Evolutionary conservation across 441 rosid species (phyloP), one percentile per base, ranked within the genome.

Genomic region (Populus hybrid): DNA sequence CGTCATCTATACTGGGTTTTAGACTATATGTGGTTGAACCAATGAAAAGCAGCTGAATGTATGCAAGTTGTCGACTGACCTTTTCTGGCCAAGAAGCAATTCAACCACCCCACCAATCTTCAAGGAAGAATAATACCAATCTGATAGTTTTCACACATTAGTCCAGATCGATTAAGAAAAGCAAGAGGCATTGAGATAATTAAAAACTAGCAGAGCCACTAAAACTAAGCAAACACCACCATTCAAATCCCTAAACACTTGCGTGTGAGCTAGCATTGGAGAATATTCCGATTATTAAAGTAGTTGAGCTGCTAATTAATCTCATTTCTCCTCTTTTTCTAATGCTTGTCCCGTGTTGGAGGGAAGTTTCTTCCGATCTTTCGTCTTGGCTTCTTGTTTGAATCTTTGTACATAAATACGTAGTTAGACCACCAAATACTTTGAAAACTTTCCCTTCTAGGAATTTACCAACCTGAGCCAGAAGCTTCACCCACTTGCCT

Each of bases 301-400:
- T 82, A 63, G 89, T 86, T 86, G 83, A 86, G 80, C 89, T 75
- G 83, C 83, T 67, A 67, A 70, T 11, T 46, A 70, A 42, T 74
- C 70, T 5, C 76, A 57, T 4, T 50, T 16, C 69, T 16, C 69
- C 18, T 67, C 24, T 26, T 57, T 24, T 67, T 0, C 61, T 1
- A 16, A 53, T 53, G 61, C 63, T 23, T 46, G 42, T 36, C 70
- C 61, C 75, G 4, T 46, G 61, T 6, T 53, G 61, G 8, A 18
- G 61, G n/a, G 61, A 6, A n/a, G 8, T 78, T 50, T 35, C 63
- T 38, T 72, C 50, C 21, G 0, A 40, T 57, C 69, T 35, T 76
- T 35, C 24, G 59, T 67, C 2, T n/a, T 16, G 11, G 65, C 59
- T 38, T 77, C 50, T 7, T 53, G 42, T 30, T 50, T 14, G 57